Evolutionary conservation across 306 rosid species (phyloP).

Genomic region (Inga laurina): DNA sequence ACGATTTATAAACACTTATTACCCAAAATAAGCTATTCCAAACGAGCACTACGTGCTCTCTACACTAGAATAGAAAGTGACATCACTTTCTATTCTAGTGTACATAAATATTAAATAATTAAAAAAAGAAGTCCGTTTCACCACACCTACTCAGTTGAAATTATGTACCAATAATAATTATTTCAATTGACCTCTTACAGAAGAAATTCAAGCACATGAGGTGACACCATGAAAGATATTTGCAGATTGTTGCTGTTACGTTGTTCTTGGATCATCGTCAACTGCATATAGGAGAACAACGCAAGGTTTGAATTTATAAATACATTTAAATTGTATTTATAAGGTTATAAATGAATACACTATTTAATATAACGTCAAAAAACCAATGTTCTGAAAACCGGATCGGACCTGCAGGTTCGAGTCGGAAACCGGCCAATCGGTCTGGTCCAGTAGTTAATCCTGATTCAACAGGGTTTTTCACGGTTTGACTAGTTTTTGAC

Average conservation of each 20-base stretch:
- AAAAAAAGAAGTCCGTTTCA: neutral
- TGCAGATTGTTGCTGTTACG: neutral
- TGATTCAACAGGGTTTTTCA: too few relatives aligned
- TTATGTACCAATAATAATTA: neutral
- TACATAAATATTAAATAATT: neutral
- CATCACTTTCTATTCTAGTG: neutral
- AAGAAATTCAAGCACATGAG: neutral
- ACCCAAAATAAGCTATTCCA: too few relatives aligned
- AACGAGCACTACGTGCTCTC: too few relatives aligned
- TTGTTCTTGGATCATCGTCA: too few relatives aligned
- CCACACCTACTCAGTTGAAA: neutral
- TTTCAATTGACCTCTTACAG: neutral
- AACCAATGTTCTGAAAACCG: too few relatives aligned
- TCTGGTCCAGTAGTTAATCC: too few relatives aligned
- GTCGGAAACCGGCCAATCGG: too few relatives aligned
- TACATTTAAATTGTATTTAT: neutral
- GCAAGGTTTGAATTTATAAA: neutral
- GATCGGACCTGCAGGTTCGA: too few relatives aligned
- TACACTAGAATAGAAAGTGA: too few relatives aligned
- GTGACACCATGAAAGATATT: neutral
- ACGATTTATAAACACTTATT: too few relatives aligned
- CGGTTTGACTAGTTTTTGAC: too few relatives aligned
- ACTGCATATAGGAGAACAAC: neutral
- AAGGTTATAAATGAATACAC: neutral
- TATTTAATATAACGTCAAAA: neutral